These are phyloP conservation scores for Podila clonocystis DNA, from an alignment of 192 early-diverging fungal genomes.

Conservation along the genomic window DNA sequence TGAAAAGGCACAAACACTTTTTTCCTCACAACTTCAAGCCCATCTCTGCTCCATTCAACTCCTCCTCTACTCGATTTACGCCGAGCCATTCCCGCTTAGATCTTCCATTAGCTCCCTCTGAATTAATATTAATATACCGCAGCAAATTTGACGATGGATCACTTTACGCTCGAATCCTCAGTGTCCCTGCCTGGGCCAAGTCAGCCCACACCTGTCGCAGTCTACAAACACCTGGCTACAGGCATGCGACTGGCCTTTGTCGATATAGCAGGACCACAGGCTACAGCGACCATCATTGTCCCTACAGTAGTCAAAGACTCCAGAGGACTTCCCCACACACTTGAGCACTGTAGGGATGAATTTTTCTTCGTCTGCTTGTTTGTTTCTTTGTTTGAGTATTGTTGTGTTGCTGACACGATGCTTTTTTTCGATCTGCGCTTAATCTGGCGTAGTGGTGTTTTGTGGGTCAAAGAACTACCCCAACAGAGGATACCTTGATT, in stretches of 20 bases:
- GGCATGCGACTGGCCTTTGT: constrained; percentile 70
- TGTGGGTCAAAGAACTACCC: constrained; percentile 78
- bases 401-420: not conserved
- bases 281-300: constrained; percentile 74
- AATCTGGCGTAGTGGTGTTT: constrained; percentile 71
- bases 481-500: constrained; percentile 79
- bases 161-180: constrained; percentile 43
- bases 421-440: not conserved
- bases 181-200: constrained; percentile 48
- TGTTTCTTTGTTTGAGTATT: not conserved
- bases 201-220: constrained; percentile 48
- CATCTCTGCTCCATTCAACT: no score
- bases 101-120: not conserved
- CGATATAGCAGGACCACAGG: constrained; percentile 71
- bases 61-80: not conserved
- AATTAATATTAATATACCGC: not conserved
- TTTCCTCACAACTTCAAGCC: no score
- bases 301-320: constrained; percentile 74
- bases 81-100: not conserved
- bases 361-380: not conserved
- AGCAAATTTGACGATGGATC: constrained; percentile 14
- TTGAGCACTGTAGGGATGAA: constrained; percentile 66
- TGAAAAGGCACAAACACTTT: no score
- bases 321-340: constrained; percentile 84
- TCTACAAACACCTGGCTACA: constrained; percentile 59